phyloP scores from a whole-genome alignment of 371 early-diverging fungal species.

The Dinochytrium kinnereticum region DNA sequence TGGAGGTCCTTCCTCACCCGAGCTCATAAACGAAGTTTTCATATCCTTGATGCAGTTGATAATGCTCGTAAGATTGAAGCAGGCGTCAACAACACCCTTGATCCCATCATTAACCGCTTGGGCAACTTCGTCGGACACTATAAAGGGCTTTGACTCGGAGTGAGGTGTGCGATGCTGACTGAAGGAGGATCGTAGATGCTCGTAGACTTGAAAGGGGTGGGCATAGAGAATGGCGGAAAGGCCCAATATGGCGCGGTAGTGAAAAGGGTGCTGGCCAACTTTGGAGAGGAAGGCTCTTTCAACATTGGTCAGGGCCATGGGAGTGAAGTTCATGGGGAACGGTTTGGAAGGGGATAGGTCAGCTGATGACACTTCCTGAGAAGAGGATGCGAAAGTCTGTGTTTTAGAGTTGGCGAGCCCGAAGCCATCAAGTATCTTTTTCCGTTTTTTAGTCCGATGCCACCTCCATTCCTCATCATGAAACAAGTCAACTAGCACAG shows the following conservation, averaged over 20 bases:
- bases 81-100: background rate
- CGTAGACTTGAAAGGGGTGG: background rate
- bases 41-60: background rate
- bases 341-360: background rate
- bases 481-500: background rate
- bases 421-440: too few relatives aligned
- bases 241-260: background rate
- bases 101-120: background rate
- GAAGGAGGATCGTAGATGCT: too few relatives aligned
- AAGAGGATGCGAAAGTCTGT: background rate
- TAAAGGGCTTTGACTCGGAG: too few relatives aligned
- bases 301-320: background rate
- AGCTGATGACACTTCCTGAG: background rate
- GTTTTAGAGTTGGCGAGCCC: background rate
- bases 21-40: too few relatives aligned
- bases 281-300: background rate
- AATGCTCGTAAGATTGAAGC: background rate
- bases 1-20: background rate
- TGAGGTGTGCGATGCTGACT: too few relatives aligned
- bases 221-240: background rate
- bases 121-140: too few relatives aligned
- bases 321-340: too few relatives aligned
- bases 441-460: background rate
- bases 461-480: background rate
- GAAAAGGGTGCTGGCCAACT: background rate